A percentile compares a stretch with the other conserved stretches of the same genome.
These are phyloP conservation scores for Platanthera zijinensis DNA, from an alignment of 106 monocot genomes.

Conservation along the genomic window DNA sequence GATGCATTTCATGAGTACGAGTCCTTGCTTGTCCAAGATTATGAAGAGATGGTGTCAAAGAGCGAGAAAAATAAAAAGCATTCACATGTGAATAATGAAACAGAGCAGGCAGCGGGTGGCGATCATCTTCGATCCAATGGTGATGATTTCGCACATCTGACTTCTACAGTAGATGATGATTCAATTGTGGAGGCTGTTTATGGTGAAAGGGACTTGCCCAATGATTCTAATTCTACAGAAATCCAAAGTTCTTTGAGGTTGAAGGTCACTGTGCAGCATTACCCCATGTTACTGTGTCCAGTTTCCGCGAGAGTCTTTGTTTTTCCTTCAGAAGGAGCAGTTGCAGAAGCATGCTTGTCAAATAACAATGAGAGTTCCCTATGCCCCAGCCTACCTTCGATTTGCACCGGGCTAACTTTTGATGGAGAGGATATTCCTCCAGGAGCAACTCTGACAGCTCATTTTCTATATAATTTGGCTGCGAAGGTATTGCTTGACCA, in stretches of 20 bases:
- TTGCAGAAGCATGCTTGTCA: constrained; percentile 75
- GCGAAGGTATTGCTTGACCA: constrained; percentile 39
- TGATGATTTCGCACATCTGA: constrained; percentile 20
- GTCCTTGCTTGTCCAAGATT: constrained; percentile 80
- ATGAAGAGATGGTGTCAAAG: constrained; percentile 68
- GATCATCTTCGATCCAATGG: constrained; percentile 11
- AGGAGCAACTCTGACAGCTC: constrained; percentile 75
- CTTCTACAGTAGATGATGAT: constrained; percentile 17
- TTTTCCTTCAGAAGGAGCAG: constrained; percentile 73
- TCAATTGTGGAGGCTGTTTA: constrained; percentile 27
- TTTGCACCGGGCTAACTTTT: constrained; percentile 47
- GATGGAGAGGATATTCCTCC: constrained; percentile 84
- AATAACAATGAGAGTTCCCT: constrained; percentile 64
- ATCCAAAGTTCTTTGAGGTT: constrained; percentile 21
- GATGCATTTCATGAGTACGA: constrained; percentile 96
- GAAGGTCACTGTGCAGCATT: constrained; percentile 62
- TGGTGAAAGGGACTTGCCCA: constrained; percentile 17
- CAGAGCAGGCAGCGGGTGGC: constrained; percentile 1
- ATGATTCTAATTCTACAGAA: constrained; percentile 15
- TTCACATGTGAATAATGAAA: constrained; percentile 15
- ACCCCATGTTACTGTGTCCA: constrained; percentile 77
- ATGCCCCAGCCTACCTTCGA: constrained; percentile 77
- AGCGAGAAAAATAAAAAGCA: constrained; percentile 7
- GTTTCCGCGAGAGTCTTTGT: constrained; percentile 75
- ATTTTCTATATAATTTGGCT: constrained; percentile 86